These are phyloP conservation scores for Lodderomyces metapsilosis DNA, from an alignment of 1,139 yeast genomes.

Conservation along the genomic window DNA sequence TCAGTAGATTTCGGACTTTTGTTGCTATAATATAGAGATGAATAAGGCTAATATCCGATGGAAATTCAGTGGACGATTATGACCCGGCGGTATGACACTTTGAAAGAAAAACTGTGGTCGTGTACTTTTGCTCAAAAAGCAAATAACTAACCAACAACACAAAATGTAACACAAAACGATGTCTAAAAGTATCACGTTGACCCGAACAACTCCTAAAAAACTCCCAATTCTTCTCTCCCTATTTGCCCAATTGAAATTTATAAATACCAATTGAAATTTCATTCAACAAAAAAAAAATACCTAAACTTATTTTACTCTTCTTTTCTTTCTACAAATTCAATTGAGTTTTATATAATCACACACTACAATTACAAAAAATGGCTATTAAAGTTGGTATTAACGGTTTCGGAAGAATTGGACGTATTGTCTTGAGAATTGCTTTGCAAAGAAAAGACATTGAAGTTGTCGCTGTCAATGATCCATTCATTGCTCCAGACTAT, in stretches of 20 bases:
- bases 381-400: slow-evolving; percentile 68
- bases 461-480: slow-evolving; percentile 81
- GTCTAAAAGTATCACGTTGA: background rate
- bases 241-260: background rate
- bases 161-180: no score
- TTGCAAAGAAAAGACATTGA: slow-evolving; percentile 66
- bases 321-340: slow-evolving; percentile 6
- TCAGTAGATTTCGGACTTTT: no score
- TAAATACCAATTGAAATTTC: slow-evolving; percentile 4
- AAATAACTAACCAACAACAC: no score
- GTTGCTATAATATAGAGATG: no score
- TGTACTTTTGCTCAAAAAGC: background rate
- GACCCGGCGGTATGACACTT: slow-evolving; percentile 4
- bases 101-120: background rate
- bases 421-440: slow-evolving; percentile 81
- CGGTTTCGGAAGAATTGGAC: slow-evolving; percentile 91
- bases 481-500: slow-evolving; percentile 78
- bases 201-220: no score
- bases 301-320: background rate
- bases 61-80: background rate
- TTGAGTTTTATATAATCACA: slow-evolving; percentile 10
- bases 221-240: background rate
- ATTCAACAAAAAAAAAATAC: background rate
- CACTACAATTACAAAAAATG: slow-evolving; percentile 21
- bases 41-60: background rate